Percentiles rank a stretch among this genome's conserved stretches.
phyloP scores from a whole-genome alignment of 495 filamentous ascomycete species.

The Podospora appendiculata region DNA sequence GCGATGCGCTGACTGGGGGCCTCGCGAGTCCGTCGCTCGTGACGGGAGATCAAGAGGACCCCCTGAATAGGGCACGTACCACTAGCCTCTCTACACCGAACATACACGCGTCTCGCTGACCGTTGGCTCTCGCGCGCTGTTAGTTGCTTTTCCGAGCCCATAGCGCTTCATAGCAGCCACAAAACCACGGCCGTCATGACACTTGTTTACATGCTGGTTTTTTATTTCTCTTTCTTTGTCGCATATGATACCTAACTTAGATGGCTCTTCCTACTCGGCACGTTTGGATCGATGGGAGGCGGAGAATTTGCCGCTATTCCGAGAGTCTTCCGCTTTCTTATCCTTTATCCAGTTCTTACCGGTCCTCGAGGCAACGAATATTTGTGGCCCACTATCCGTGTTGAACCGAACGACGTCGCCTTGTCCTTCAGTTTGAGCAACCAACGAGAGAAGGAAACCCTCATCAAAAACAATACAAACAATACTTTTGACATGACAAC shows the following conservation, averaged over 20 bases:
- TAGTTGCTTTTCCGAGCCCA: constrained; percentile 27
- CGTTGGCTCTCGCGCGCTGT: constrained; percentile 23
- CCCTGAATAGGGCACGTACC: constrained; percentile 62
- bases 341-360: no score
- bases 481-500: no score
- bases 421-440: no score
- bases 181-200: background rate
- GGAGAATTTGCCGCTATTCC: no score
- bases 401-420: no score
- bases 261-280: background rate
- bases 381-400: no score
- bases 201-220: background rate
- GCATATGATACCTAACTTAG: background rate
- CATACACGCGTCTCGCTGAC: constrained; percentile 17
- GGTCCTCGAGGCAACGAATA: no score
- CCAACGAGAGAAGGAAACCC: no score
- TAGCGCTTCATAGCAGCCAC: constrained; percentile 1
- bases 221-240: background rate
- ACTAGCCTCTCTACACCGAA: constrained; percentile 34
- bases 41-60: constrained; percentile 56
- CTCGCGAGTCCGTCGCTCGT: constrained; percentile 55
- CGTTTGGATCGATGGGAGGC: no score
- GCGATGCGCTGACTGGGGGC: constrained; percentile 46
- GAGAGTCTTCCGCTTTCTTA: background rate
- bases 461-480: no score